Evolutionary conservation across 495 filamentous ascomycete genomes (phyloP).

Genomic region (Tuber microsphaerosporum): DNA sequence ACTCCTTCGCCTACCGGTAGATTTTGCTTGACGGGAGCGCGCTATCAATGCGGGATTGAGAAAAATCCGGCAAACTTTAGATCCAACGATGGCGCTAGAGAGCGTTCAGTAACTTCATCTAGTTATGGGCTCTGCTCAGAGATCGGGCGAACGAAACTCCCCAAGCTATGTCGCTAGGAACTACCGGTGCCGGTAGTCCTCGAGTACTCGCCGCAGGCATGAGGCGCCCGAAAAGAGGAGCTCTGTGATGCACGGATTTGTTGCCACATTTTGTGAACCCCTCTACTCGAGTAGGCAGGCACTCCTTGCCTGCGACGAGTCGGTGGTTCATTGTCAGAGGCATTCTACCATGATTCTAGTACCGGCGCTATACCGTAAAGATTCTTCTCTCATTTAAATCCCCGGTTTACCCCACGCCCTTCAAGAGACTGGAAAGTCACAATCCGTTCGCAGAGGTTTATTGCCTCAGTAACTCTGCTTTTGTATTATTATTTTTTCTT

Average conservation of each 20-base stretch:
- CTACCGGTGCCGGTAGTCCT: not conserved
- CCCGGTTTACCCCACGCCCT: not conserved
- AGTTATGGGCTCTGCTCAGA: not conserved
- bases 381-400: not conserved
- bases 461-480: not conserved
- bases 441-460: not conserved
- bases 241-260: not conserved
- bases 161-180: not conserved
- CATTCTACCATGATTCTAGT: not conserved
- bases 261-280: not conserved
- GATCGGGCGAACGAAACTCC: not conserved
- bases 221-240: not conserved
- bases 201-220: not conserved
- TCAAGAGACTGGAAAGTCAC: not conserved
- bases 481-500: not conserved
- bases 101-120: not conserved
- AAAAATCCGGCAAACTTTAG: not conserved
- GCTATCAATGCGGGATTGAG: not conserved
- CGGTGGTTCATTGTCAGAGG: not conserved
- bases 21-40: not conserved
- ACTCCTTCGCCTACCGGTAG: not conserved
- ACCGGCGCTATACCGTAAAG: too few species aligned
- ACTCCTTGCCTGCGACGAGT: not conserved
- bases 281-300: not conserved
- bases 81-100: not conserved